Evolutionary conservation across 148 eudicot genomes (phyloP).

Genomic region (Chenopodium quinoa): DNA sequence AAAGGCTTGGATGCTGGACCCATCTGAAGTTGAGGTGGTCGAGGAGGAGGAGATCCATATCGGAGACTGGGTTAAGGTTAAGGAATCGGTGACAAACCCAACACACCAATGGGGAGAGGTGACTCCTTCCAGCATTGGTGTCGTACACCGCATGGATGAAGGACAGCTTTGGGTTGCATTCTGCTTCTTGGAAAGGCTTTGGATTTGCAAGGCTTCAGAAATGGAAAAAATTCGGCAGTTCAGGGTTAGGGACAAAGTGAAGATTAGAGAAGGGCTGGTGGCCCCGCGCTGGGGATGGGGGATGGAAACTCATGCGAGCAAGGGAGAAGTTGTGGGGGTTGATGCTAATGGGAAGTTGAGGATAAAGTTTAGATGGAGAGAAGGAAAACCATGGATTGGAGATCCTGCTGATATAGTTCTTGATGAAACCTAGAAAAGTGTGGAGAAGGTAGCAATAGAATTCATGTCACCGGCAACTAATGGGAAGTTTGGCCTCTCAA

Average conservation of each 20-base stretch:
- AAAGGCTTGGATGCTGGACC: slow-evolving; percentile 87
- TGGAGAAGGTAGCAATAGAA: neutral
- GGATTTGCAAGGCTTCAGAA: slow-evolving; percentile 87
- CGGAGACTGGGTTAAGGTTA: slow-evolving; percentile 87
- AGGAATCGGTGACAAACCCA: slow-evolving; percentile 54
- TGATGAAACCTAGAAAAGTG: slow-evolving; percentile 41
- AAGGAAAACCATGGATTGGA: slow-evolving; percentile 96
- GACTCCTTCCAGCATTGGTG: slow-evolving; percentile 74
- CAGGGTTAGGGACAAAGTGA: slow-evolving; percentile 78
- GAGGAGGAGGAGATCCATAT: slow-evolving; percentile 79
- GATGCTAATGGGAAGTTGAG: slow-evolving; percentile 95
- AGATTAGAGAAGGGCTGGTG: slow-evolving; percentile 68
- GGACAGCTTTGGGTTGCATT: slow-evolving; percentile 88
- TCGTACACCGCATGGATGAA: slow-evolving; percentile 89
- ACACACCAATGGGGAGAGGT: slow-evolving; percentile 97
- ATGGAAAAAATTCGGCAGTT: slow-evolving; percentile 76
- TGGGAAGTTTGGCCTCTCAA: slow-evolving; percentile 14
- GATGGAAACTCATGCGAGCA: slow-evolving; percentile 95
- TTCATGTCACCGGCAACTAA: slow-evolving; percentile 12
- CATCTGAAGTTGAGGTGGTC: slow-evolving; percentile 80
- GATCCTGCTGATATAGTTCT: slow-evolving; percentile 92
- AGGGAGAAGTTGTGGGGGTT: slow-evolving; percentile 87
- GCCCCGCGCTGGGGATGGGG: slow-evolving; percentile 99
- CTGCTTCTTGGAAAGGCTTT: slow-evolving; percentile 83
- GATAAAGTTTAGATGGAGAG: slow-evolving; percentile 91